Evolutionary conservation across 495 filamentous ascomycete species (phyloP), one percentile per base, ranked within the genome.

Genomic region (Penicillium paradoxum): DNA sequence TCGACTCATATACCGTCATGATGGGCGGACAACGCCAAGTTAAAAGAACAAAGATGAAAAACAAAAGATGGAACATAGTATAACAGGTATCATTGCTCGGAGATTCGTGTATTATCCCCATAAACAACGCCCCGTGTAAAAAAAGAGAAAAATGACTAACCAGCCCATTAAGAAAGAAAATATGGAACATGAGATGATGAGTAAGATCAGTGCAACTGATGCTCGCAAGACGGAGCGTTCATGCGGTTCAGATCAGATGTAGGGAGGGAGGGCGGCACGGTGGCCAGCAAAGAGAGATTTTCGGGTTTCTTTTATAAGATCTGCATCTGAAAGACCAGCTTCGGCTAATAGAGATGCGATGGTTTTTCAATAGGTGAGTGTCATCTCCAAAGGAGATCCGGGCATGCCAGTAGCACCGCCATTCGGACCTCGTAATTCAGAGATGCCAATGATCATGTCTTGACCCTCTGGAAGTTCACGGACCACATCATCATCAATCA

Each of bases 401-500:
- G 58, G 38, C 8, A 55, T 46, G 18, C 54, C 54, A 32, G 48
- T 32, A n/a, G 21, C 39, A 47, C 40, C 39, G 37, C 32, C 49
- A 4, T 62, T 49, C 19, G 51, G 40, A 13, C 24, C 51, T 1
- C 63, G 56, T n/a, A 62, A 34, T 44, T 82, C 75, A 38, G 64
- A 66, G 56, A 86, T 78, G 59, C 86, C 83, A 46, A 79, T 80
- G 27, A 79, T 77, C 84, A 98, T 91, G 60, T 96, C 92, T 62
- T 97, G 89, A 7, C 91, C 90, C 70, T 98, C 93, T 0, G 84
- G 78, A 14, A 97, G 76, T 65, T 91, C 86, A n/a, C 80, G 80
- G 17, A 98, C 83, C 25, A 93, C 84, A 42, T 96, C 90, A 55
- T 98, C 89, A 65, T 98, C 93, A 47, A 97, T 77, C 65, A 91